Evolutionary conservation across 768 basidiomycete species (phyloP), one percentile per base, ranked within the genome.

Genomic region (Crassisporium funariophilum): DNA sequence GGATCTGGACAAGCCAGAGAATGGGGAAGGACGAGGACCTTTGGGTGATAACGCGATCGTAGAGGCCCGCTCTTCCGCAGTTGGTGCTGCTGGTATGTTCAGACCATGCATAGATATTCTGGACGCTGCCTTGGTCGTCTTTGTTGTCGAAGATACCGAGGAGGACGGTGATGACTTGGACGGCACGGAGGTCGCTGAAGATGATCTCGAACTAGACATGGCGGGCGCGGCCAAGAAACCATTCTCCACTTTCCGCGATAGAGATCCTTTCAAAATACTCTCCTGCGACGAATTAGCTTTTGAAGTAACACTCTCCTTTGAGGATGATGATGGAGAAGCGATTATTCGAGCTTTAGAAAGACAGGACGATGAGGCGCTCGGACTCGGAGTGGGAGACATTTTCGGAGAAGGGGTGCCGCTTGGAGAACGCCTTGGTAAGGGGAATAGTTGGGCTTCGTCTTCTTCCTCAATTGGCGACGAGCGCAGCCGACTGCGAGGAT

Each of bases 361-460:
- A 46, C 57, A 63, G 6, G 59, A 51, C 1, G 57, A 57, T 0
- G 70, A 72, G 3, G 52, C 57, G 49, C 61, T 66, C 10, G 72
- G 71, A 37, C 65, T 78, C 0, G 68, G 61, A 2, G 54, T 39
- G 0, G 73, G 72, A 6, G 60, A 62, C 10, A 41, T 21, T 39
- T 55, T 59, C 5, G 60, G 56, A 7, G 61, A 58, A 1, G 67
- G 64, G 1, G 76, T 77, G 2, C 58, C 50, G n/a, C 57, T 65
- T 1, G 83, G 82, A 0, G 78, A 73, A 7, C 83, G 75, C 35
- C 75, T 68, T 5, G 82, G 82, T 2, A 81, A 79, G 7, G 83
- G 83, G 16, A 84, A 83, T 1, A 84, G 58, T 44, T 78, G 75
- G 10, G 73, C 70, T 50, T 82, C 81, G 41, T 81, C 75, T 43